Base-by-base conservation (phyloP, 2,329 filamentous ascomycete species). In the Phaeophleospora eucalypticola region DNA sequence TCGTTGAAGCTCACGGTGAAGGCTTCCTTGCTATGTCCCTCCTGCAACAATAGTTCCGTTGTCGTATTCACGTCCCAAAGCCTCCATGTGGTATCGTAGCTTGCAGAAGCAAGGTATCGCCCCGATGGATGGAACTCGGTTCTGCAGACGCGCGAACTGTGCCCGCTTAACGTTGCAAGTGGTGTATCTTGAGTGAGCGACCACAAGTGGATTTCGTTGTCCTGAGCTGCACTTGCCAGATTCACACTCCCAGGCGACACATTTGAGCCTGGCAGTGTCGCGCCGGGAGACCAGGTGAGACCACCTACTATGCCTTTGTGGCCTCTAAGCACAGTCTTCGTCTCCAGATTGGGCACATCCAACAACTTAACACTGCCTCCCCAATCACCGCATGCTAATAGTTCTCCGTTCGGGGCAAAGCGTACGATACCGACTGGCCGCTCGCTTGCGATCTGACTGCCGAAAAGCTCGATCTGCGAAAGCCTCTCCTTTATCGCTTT, bases 41-140 rank as follows among this genome's bases (percentile, higher is more conserved):
- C 91, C 67, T 98, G 93, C 1, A 94, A 76, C 1, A 95, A 75
- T 1, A 97, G 71, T 63, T 97, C 90, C 2, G 84, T 84, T 0
- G 83, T 87, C 0, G 86, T 93, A 57, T 88, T 83, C 0, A 97
- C 82, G 65, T 97, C 91, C 91, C 93, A 98, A 27, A 98, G 74
- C 36, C 91, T 82, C 93, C 93, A 98, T 0, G 93, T 95, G 2
- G 89, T 95, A 65, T 98, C 93, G 61, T 93, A 93, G 0, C 89
- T 95, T 4, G 93, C 93, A 1, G 90, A 95, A 4, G 91, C 93
- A 4, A 97, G 75, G 62, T 91, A 97, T 52, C 79, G 79, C 3
- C 91, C 91, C 0, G 88, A 95, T 0, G 93, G 93, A 58, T 98
- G 93, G 62, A 97, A 95, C 49, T 95, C 93, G 10, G 95, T 85